These are phyloP conservation scores for Tricladium varicosporioides DNA, from an alignment of 2,329 filamentous ascomycete genomes.

Conservation along the genomic window DNA sequence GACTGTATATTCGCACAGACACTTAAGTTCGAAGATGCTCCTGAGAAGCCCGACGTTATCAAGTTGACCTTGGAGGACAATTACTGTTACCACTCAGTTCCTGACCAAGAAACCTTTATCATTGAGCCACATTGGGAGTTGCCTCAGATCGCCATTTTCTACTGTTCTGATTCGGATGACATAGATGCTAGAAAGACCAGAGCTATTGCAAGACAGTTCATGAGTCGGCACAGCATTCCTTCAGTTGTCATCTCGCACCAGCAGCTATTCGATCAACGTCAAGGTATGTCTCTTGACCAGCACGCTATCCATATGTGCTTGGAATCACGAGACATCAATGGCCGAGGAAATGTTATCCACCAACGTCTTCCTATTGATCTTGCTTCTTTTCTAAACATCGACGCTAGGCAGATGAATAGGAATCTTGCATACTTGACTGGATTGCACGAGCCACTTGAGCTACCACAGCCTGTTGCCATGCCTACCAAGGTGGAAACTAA, in stretches of 20 bases:
- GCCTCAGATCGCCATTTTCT: slow-evolving; percentile 50
- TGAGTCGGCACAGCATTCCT: slow-evolving; percentile 46
- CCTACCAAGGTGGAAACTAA: slow-evolving; percentile 13
- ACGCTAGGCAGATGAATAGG: slow-evolving; percentile 52
- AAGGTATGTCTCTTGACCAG: slow-evolving; percentile 38
- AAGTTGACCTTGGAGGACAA: slow-evolving; percentile 38
- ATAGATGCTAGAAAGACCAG: slow-evolving; percentile 39
- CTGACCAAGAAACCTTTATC: slow-evolving; percentile 36
- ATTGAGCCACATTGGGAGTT: slow-evolving; percentile 45
- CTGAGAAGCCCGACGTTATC: slow-evolving; percentile 39
- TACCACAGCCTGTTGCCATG: neutral
- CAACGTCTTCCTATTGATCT: slow-evolving; percentile 48
- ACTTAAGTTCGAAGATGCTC: slow-evolving; percentile 30
- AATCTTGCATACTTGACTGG: slow-evolving; percentile 49
- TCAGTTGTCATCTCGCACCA: slow-evolving; percentile 48
- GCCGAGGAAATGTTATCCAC: slow-evolving; percentile 36
- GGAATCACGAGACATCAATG: slow-evolving; percentile 40
- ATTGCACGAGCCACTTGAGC: slow-evolving; percentile 27
- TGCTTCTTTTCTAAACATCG: slow-evolving; percentile 48
- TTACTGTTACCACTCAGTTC: slow-evolving; percentile 36
- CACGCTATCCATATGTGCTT: slow-evolving; percentile 48
- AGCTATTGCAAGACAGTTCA: slow-evolving; percentile 44
- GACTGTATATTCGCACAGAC: slow-evolving; percentile 44
- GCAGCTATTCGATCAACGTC: slow-evolving; percentile 38
- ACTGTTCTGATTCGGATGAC: slow-evolving; percentile 44